Base-by-base conservation (phyloP, 83 land plant genomes). In the Isoetes engelmannii region DNA sequence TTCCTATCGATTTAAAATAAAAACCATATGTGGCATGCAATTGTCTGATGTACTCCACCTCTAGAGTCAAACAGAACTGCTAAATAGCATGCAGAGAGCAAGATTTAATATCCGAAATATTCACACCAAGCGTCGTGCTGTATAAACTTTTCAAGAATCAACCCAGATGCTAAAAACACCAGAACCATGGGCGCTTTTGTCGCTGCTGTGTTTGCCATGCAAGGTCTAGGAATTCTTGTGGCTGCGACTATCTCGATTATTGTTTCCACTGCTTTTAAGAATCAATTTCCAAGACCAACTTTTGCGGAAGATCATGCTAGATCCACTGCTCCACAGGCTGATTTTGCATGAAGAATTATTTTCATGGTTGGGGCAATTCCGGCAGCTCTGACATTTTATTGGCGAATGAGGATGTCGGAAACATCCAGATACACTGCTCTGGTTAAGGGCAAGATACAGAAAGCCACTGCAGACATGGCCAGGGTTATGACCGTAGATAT, bases 381-480 rank as follows among this genome's bases (percentile, higher is more conserved):
- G 8, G 84, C 84, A 9, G 46, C 56, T 5, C 37, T 70, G 13
- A 81, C 82, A 63, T 80, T 65, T 67, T 81, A 81, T 66, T 81
- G 74, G 71, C 76, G 82, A 47, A 45, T 75, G 69, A 70, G 60
- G 64, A 71, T 76, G 75, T 75, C 82, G 8, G 81, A 76, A 66
- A 76, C 82, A 3, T 80, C 80, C 68, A 75, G 87, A 18, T 85
- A 68, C 63, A 85, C 87, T 5, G 87, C 87, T 44, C 67, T 85
- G 56, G 83, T 85, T 57, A 83, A 78, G 63, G 61, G 57, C 7
- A 72, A 85, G 44, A 75, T 53, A 1, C 4, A 48, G 0, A 72
- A 80, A 73, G 88, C 88, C 15, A 78, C 72, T 0, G 21, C 58
- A 13, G 88, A 85, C 77, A 85, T 85, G 81, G 57, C 63, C 10